Conservation (phyloP, 768 basidiomycete genomes). For the Russula griseocarnosa region DNA sequence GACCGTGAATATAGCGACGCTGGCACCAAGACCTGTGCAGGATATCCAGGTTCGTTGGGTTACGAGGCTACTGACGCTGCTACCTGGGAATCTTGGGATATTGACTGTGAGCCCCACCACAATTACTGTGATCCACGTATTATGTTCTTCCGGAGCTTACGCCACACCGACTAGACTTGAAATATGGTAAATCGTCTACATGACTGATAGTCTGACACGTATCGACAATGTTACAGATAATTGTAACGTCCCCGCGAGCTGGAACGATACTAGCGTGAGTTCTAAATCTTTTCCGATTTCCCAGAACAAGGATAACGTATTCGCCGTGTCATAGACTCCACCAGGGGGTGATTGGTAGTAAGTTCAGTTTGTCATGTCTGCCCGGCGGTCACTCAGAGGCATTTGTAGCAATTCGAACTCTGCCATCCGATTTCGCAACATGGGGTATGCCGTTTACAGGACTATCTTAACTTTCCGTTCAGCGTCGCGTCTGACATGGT, state of each 20-base stretch:
- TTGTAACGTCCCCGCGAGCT: slow-evolving; percentile 51
- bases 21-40: slow-evolving; percentile 50
- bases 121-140: background rate
- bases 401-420: slow-evolving; percentile 49
- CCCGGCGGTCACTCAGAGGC: slow-evolving; percentile 1
- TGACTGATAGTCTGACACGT: background rate
- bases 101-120: slow-evolving; percentile 40
- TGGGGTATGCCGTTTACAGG: slow-evolving; percentile 41
- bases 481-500: background rate
- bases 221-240: slow-evolving; percentile 39
- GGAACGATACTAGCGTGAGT: slow-evolving; percentile 43
- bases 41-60: slow-evolving; percentile 54
- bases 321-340: slow-evolving; percentile 32
- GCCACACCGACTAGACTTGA: slow-evolving; percentile 33
- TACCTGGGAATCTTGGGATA: slow-evolving; percentile 51
- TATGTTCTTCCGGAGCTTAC: background rate
- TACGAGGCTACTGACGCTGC: slow-evolving; percentile 48
- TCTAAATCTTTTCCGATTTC: background rate
- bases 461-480: background rate
- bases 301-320: background rate
- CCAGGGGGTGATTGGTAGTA: slow-evolving; percentile 48
- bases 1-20: slow-evolving; percentile 41
- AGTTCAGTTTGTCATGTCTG: slow-evolving; percentile 28
- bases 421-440: slow-evolving; percentile 52
- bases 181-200: slow-evolving; percentile 43